Base-by-base conservation (phyloP, 805 yeast genomes). In the Barnettozyma populi region DNA sequence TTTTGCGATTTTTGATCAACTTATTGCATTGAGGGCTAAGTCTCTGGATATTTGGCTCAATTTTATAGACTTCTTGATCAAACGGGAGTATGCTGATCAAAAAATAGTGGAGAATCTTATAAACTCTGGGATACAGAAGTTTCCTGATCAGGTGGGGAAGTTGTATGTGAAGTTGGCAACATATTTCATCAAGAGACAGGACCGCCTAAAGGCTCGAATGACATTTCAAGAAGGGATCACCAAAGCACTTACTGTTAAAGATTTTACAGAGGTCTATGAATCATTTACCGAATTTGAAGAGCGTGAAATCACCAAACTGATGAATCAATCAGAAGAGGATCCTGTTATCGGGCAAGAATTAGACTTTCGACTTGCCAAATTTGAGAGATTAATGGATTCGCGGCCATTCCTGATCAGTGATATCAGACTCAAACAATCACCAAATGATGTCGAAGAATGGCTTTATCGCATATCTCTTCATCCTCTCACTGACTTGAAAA, bases 391-490 rank as follows among this genome's bases (percentile, higher is more conserved):
- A 21, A 60, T 88, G 53, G 72, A 75, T n/a, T 60, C 74, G 13
- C 72, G 94, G 52, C 72, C 76, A 1, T 61, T 84, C 29, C 60
- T 82, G 39, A 55, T 86, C 11, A 88, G 78, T 58, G 95, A 88
- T 57, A 79, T 88, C 25, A 69, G 77, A 49, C 56, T 90, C 5
- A 71, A 85, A 37, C 83, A 79, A 54, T 76, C 82, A 56, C 68
- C 76, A 1, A 76, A 87, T 57, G 75, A 78, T 50, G 77, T 86
- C 4, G 74, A 71, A 25, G 75, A 73, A 45, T 92, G 97, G 97
- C 63, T 81, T 37, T 76, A 77, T 43, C 70, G 95, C 46, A 72
- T 80, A 0, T 66, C 68, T 0, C 53, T 84, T 1, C 73, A 70
- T 52, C 71, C 72, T 16, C 57, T 67, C 3, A 61, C 66, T 5